phyloP scores from a whole-genome alignment of 805 yeast genomes.

The Candida argentea region DNA sequence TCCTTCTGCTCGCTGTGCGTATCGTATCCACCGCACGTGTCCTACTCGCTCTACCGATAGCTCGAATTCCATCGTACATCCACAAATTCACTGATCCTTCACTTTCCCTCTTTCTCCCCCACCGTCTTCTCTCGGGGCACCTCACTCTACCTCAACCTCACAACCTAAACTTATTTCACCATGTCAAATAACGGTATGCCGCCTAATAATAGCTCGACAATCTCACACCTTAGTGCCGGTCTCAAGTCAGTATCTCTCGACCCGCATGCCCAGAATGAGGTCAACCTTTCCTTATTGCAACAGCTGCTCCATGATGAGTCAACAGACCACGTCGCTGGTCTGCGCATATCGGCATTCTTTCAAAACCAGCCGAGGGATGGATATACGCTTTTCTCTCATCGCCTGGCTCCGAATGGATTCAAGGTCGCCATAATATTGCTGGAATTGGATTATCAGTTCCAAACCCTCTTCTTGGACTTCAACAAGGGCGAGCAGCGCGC shows the following conservation, averaged over 20 bases:
- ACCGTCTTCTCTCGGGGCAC: constrained; percentile 1
- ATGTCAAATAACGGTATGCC: no score
- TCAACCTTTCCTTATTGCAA: constrained; percentile 31
- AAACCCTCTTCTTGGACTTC: constrained; percentile 79
- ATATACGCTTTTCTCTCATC: constrained; percentile 68
- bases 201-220: no score
- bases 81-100: neutral
- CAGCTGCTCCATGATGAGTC: constrained; percentile 37
- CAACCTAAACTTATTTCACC: no score
- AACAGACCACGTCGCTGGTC: constrained; percentile 31
- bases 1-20: no score
- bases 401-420: constrained; percentile 93
- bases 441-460: constrained; percentile 70
- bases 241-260: constrained; percentile 31
- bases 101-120: neutral
- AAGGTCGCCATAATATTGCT: constrained; percentile 86
- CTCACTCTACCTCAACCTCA: constrained; percentile 1
- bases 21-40: neutral
- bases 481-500: constrained; percentile 84
- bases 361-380: constrained; percentile 73
- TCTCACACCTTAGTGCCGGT: constrained; percentile 37
- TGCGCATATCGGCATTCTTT: constrained; percentile 63
- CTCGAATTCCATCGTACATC: neutral
- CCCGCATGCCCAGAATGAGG: constrained; percentile 35
- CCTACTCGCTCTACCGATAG: neutral